Conservation (phyloP, 768 basidiomycete species). For the Cystofilobasidium ferigula region DNA sequence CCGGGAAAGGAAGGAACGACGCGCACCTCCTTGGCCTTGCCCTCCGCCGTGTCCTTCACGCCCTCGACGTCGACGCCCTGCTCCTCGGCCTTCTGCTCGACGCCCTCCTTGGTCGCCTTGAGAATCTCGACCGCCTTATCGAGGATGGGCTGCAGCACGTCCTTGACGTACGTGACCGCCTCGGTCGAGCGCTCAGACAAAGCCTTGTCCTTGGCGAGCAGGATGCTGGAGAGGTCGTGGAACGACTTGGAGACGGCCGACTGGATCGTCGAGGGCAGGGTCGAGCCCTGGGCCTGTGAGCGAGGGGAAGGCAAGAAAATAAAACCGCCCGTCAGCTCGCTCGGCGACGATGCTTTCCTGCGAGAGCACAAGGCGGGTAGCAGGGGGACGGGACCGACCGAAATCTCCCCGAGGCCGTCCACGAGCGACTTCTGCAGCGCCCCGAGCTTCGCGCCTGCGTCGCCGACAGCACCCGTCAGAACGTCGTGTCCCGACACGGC, state of each 20-base stretch:
- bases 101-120: conserved; percentile 17
- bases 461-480: conserved; percentile 13
- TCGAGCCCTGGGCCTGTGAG: conserved; percentile 10
- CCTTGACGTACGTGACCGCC: conserved; percentile 10
- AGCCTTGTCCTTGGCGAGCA: conserved; percentile 18
- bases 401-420: conserved; percentile 9
- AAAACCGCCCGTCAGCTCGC: neutral
- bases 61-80: neutral
- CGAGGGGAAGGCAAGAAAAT: neutral
- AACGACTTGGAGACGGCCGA: conserved; percentile 15
- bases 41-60: neutral
- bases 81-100: conserved; percentile 7
- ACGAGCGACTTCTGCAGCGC: conserved; percentile 13
- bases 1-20: neutral
- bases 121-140: conserved; percentile 14
- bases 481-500: no score
- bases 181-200: conserved; percentile 3
- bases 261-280: neutral
- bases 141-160: conserved; percentile 17
- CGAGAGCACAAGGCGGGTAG: neutral
- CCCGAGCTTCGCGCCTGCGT: conserved; percentile 21
- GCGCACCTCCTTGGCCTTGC: neutral
- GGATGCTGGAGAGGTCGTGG: conserved; percentile 15
- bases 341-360: neutral
- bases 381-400: neutral